Base-by-base conservation (phyloP, 768 basidiomycete species). In the Aureoboletus auriporus region DNA sequence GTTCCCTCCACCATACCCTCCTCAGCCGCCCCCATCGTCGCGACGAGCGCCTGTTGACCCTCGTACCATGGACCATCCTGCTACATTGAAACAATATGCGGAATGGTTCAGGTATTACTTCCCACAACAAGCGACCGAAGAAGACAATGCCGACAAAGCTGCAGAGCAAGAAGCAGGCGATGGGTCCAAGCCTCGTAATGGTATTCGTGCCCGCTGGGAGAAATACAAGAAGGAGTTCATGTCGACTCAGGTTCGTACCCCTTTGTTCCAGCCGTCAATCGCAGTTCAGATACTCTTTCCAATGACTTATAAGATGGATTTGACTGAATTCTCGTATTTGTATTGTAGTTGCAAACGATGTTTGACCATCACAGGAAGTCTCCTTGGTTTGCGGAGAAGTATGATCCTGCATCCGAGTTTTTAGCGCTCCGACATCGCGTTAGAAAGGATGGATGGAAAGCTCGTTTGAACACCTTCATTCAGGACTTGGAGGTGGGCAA, bases 351-450 rank as follows among this genome's bases (percentile, higher is more conserved):
- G 62, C 90, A 91, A 75, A 87, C 88, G 49, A 87, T 97, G 79
- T 96, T 92, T 77, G 88, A 96, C 30, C 88, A 92, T 69, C 94
- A 97, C 74, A 82, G 84, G 70, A 86, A 87, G 63, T 91, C 90
- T n/a, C 86, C 92, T 12, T 97, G 94, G 94, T 97, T 96, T 74
- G 81, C 83, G 47, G 94, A 97, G 76, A 90, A 91, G 68, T 97
- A 97, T 73, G 90, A 93, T 52, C 86, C 86, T 48, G 69, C 82
- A 36, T 74, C 80, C 44, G 86, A 90, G 58, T 80, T 78, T 62
- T 76, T 79, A 47, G 75, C 76, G 46, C 72, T 93, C 65, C 86
- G 94, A 59, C 75, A 75, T 53, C 78, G 92, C 57, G 81, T 93
- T 53, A 80, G 88, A 64, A 86, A 83, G 69, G 82, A 88, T 55